These are phyloP conservation scores for Naganishia sp. DNA, from an alignment of 1,284 basidiomycete genomes.

Conservation along the genomic window DNA sequence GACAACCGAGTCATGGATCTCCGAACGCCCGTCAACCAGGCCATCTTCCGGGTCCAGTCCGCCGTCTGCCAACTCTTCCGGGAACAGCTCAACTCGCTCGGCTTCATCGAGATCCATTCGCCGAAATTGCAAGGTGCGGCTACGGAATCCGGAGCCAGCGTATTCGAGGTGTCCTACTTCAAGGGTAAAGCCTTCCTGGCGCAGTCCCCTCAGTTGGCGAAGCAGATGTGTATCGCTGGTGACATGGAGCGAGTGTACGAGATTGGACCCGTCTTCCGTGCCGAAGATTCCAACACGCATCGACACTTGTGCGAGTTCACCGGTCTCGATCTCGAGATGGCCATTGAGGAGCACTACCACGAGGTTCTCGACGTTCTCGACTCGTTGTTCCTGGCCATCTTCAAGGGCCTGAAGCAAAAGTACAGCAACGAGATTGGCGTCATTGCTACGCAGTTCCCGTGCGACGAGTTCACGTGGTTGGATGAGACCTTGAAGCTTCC, in stretches of 20 bases:
- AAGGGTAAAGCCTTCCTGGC: conserved; percentile 72
- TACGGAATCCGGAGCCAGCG: conserved; percentile 93
- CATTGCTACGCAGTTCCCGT: conserved; percentile 56
- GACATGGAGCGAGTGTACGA: conserved; percentile 60
- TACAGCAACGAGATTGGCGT: conserved; percentile 55
- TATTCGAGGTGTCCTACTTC: conserved; percentile 98
- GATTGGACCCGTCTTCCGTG: conserved; percentile 55
- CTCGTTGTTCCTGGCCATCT: conserved; percentile 51
- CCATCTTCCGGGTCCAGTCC: conserved; percentile 89
- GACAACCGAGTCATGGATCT: conserved; percentile 95
- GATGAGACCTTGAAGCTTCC: conserved; percentile 49
- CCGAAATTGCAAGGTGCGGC: conserved; percentile 98
- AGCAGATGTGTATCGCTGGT: conserved; percentile 61
- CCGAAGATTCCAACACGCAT: conserved; percentile 60
- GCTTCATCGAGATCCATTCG: conserved; percentile 87
- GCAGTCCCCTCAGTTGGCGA: conserved; percentile 59
- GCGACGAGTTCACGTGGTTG: conserved; percentile 46
- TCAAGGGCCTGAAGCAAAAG: conserved; percentile 52
- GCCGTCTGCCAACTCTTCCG: conserved; percentile 88
- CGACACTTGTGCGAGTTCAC: conserved; percentile 61
- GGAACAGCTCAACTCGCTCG: conserved; percentile 71
- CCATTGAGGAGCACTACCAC: conserved; percentile 59
- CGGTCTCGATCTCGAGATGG: conserved; percentile 61
- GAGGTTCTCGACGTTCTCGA: conserved; percentile 53
- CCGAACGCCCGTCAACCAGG: conserved; percentile 92